Percentiles rank a stretch among this genome's conserved stretches.
Evolutionary conservation across 805 yeast species (phyloP).

Genomic region (Metschnikowia vanudenii): DNA sequence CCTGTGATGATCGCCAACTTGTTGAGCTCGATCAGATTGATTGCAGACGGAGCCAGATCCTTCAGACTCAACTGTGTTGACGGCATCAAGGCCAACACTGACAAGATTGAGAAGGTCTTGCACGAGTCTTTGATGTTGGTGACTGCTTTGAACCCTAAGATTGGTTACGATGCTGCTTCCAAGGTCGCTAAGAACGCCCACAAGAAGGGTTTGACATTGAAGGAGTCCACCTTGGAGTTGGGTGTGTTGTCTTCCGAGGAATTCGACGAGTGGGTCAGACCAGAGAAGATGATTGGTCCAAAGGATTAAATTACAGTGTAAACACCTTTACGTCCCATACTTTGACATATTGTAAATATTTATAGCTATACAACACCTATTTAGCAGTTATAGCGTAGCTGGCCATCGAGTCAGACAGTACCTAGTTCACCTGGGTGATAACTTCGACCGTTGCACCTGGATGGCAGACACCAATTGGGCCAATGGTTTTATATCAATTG

Average conservation of each 20-base stretch:
- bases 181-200: constrained; percentile 99
- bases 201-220: constrained; percentile 93
- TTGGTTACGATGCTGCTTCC: constrained; percentile 96
- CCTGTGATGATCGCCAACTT: constrained; percentile 93
- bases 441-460: too few relatives aligned
- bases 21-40: constrained; percentile 79
- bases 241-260: constrained; percentile 80
- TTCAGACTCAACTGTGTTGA: constrained; percentile 95
- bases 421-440: too few relatives aligned
- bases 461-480: too few relatives aligned
- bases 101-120: constrained; percentile 81
- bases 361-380: background rate
- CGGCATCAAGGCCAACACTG: constrained; percentile 86
- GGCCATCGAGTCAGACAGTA: too few relatives aligned
- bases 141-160: constrained; percentile 97
- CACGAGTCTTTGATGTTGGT: constrained; percentile 97
- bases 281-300: constrained; percentile 98
- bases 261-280: constrained; percentile 95
- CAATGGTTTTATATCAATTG: too few relatives aligned
- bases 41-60: constrained; percentile 86
- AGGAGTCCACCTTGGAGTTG: constrained; percentile 90
- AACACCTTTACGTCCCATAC: too few relatives aligned
- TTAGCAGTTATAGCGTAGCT: background rate
- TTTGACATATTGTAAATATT: constrained; percentile 9
- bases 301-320: constrained; percentile 52